Evolutionary conservation across 176 grass and related monocot species (phyloP).

Genomic region (Chrysopogon serrulatus): DNA sequence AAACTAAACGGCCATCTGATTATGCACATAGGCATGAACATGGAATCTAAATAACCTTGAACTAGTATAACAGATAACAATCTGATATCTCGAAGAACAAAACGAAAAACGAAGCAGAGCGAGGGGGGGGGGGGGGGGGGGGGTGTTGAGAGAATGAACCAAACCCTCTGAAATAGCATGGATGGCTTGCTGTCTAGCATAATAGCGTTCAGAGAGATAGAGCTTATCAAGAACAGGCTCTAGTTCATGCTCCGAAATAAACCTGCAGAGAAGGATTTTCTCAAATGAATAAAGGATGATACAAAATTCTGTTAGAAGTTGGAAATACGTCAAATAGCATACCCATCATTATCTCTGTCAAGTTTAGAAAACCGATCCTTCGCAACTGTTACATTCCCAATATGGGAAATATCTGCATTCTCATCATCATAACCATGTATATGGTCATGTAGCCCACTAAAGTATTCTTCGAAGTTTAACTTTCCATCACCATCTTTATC

Average conservation of each 20-base stretch:
- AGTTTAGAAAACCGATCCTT: constrained; percentile 70
- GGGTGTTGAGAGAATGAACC: too few relatives aligned
- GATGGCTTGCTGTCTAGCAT: constrained; percentile 75
- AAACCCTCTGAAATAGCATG: constrained; percentile 83
- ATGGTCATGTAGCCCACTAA: constrained; percentile 49
- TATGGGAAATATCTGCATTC: constrained; percentile 43
- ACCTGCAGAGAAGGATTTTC: constrained; percentile 35
- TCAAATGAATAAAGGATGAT: constrained; percentile 2
- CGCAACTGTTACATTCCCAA: constrained; percentile 37
- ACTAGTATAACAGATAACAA: constrained; percentile 7
- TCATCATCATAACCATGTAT: constrained; percentile 69
- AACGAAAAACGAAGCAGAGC: neutral
- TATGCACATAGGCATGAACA: constrained; percentile 1
- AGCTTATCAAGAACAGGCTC: constrained; percentile 67
- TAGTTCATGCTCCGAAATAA: constrained; percentile 74
- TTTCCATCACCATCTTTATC: constrained; percentile 79
- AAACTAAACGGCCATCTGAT: neutral
- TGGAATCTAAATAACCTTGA: neutral
- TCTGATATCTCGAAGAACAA: neutral
- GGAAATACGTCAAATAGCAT: constrained; percentile 10
- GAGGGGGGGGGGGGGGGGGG: too few relatives aligned
- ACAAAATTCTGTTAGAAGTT: neutral
- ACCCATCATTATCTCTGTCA: constrained; percentile 80
- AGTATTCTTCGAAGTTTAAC: constrained; percentile 79
- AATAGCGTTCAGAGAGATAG: constrained; percentile 70